Percentiles rank a stretch among this genome's conserved stretches.
These are phyloP conservation scores for Arachis hypogaea DNA, from an alignment of 306 rosid genomes.

Conservation along the genomic window DNA sequence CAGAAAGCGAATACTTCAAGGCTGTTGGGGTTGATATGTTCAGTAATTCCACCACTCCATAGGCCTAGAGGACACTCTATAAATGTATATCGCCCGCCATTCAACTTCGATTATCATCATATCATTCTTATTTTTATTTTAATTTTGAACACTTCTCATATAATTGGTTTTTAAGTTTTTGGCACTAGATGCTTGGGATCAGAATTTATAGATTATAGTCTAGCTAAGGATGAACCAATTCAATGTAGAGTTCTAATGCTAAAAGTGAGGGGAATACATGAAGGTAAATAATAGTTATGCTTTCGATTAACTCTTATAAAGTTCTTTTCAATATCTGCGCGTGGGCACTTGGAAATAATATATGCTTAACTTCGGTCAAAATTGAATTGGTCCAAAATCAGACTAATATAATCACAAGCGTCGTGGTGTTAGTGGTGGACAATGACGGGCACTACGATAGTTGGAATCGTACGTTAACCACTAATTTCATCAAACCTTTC, in stretches of 20 bases:
- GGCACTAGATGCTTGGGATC: slow-evolving; percentile 39
- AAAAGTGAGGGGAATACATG: slow-evolving; percentile 29
- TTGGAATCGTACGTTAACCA: not conserved
- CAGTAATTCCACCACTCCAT: slow-evolving; percentile 50
- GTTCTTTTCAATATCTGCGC: slow-evolving; percentile 21
- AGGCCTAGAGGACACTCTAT: slow-evolving; percentile 21
- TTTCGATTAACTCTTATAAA: slow-evolving; percentile 2
- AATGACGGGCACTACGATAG: not conserved
- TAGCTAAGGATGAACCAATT: slow-evolving; percentile 26
- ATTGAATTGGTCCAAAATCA: too few relatives aligned
- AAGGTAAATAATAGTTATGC: slow-evolving; percentile 28
- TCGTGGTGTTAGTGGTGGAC: not conserved
- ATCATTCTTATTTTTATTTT: not conserved
- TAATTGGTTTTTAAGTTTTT: not conserved
- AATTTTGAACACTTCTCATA: slow-evolving; percentile 21
- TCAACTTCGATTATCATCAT: slow-evolving; percentile 36
- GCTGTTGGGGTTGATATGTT: slow-evolving; percentile 57
- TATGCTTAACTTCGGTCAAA: too few relatives aligned
- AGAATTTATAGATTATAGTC: slow-evolving; percentile 23
- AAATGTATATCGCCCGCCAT: slow-evolving; percentile 22
- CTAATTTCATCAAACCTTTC: not conserved
- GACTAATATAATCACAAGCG: not conserved
- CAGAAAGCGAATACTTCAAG: slow-evolving; percentile 76
- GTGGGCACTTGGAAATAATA: too few relatives aligned
- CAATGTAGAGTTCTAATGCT: slow-evolving; percentile 37